These are phyloP conservation scores for Fusarium setosum DNA, from an alignment of 2,329 filamentous ascomycete genomes.

Conservation along the genomic window DNA sequence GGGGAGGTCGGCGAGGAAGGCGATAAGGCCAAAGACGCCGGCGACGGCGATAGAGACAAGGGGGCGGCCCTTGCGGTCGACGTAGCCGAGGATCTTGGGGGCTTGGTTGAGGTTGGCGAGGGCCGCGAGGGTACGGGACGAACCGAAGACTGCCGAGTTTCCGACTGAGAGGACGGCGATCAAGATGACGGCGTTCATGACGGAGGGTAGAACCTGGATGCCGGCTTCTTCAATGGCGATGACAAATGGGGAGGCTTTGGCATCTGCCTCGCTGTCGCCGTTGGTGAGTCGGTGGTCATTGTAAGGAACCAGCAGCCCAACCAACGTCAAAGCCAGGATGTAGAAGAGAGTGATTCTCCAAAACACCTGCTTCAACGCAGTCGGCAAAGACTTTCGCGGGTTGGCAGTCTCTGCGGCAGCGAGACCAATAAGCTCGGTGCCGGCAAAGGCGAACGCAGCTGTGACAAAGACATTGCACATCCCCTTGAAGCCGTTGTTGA, in stretches of 20 bases:
- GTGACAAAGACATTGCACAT: constrained; percentile 82
- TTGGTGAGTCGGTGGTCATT: constrained; percentile 71
- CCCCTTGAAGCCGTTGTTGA: constrained; percentile 87
- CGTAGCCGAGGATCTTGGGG: constrained; percentile 80
- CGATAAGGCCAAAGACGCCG: constrained; percentile 76
- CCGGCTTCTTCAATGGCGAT: constrained; percentile 90
- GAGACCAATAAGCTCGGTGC: constrained; percentile 81
- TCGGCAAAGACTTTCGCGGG: constrained; percentile 83
- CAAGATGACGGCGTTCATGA: constrained; percentile 97
- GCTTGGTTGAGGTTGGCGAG: constrained; percentile 90
- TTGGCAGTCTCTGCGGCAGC: constrained; percentile 84
- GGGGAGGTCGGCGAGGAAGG: constrained; percentile 77
- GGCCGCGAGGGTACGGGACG: constrained; percentile 88
- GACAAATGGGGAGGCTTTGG: constrained; percentile 88
- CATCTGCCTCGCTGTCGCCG: constrained; percentile 67
- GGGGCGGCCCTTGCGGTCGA: constrained; percentile 85
- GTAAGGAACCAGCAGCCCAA: constrained; percentile 86
- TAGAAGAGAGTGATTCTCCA: constrained; percentile 96
- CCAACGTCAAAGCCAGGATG: constrained; percentile 81
- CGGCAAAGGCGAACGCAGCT: constrained; percentile 80
- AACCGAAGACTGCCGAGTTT: constrained; percentile 92
- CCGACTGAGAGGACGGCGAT: constrained; percentile 91
- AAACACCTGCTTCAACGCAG: constrained; percentile 92
- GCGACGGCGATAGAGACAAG: constrained; percentile 78
- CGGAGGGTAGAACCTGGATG: constrained; percentile 82